phyloP scores from a whole-genome alignment of 768 basidiomycete species.

The Thelephora ganbajun region DNA sequence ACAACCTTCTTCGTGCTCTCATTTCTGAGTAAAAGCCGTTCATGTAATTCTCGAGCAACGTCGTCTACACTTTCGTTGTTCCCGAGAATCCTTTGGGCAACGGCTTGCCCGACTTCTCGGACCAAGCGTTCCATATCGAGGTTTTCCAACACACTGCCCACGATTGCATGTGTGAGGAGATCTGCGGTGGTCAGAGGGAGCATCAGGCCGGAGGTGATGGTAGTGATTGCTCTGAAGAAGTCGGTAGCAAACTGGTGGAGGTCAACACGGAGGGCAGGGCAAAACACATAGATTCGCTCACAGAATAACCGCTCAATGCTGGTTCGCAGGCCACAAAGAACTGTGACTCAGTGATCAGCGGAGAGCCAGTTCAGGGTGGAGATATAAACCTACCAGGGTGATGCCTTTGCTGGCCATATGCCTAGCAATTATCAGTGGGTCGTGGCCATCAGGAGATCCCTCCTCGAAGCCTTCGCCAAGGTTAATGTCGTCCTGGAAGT shows the following conservation, averaged over 20 bases:
- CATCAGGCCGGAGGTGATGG: conserved; percentile 92
- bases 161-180: conserved; percentile 88
- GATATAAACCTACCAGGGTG: conserved; percentile 47
- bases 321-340: conserved; percentile 99
- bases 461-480: conserved; percentile 64
- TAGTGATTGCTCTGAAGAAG: conserved; percentile 86
- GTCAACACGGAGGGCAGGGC: conserved; percentile 6
- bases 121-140: conserved; percentile 97
- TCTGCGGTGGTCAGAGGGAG: conserved; percentile 92
- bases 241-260: conserved; percentile 68
- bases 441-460: conserved; percentile 87
- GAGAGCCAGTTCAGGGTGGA: conserved; percentile 3
- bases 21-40: conserved; percentile 78
- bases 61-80: conserved; percentile 95
- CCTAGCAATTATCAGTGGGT: conserved; percentile 80
- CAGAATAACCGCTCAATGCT: conserved; percentile 83
- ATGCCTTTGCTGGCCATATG: conserved; percentile 85
- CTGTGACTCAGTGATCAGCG: conserved; percentile 24
- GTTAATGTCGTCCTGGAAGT: not conserved
- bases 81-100: conserved; percentile 82
- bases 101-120: conserved; percentile 85
- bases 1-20: conserved; percentile 96
- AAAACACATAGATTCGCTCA: conserved; percentile 21
- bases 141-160: conserved; percentile 92
- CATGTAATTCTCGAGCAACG: conserved; percentile 88